These are phyloP conservation scores for Xylaria multiplex DNA, from an alignment of 2,329 filamentous ascomycete species.

Conservation along the genomic window DNA sequence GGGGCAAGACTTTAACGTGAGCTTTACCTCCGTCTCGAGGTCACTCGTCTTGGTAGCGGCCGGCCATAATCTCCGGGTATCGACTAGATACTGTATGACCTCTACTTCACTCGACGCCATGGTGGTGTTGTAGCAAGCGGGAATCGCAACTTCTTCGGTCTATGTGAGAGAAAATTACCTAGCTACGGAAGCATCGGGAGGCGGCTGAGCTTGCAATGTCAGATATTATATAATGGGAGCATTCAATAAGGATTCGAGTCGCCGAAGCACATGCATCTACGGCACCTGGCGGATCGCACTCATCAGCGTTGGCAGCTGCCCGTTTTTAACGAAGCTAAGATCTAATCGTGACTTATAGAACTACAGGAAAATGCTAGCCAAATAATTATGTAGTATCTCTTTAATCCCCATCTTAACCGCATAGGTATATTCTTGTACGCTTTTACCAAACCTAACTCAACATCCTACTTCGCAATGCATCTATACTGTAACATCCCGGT, in stretches of 20 bases:
- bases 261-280: slow-evolving; percentile 7
- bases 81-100: slow-evolving; percentile 70
- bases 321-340: background rate
- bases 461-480: background rate
- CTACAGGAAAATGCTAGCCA: too few relatives aligned
- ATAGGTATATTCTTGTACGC: too few relatives aligned
- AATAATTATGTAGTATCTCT: too few relatives aligned
- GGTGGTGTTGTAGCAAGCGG: slow-evolving; percentile 12
- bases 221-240: slow-evolving; percentile 26
- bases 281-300: slow-evolving; percentile 24
- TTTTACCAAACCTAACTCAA: background rate
- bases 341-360: too few relatives aligned
- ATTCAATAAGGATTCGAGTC: slow-evolving; percentile 13
- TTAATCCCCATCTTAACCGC: too few relatives aligned
- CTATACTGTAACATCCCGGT: too few relatives aligned
- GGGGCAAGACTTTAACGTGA: background rate
- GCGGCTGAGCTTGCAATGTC: slow-evolving; percentile 19
- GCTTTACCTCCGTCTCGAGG: slow-evolving; percentile 58
- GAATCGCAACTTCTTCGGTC: slow-evolving; percentile 12
- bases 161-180: slow-evolving; percentile 12
- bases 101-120: slow-evolving; percentile 49
- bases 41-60: slow-evolving; percentile 59
- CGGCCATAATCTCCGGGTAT: slow-evolving; percentile 69
- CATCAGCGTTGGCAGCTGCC: slow-evolving; percentile 24
- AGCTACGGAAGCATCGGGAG: slow-evolving; percentile 17